Base-by-base conservation (phyloP, 768 basidiomycete species). In the Saitozyma sp. region DNA sequence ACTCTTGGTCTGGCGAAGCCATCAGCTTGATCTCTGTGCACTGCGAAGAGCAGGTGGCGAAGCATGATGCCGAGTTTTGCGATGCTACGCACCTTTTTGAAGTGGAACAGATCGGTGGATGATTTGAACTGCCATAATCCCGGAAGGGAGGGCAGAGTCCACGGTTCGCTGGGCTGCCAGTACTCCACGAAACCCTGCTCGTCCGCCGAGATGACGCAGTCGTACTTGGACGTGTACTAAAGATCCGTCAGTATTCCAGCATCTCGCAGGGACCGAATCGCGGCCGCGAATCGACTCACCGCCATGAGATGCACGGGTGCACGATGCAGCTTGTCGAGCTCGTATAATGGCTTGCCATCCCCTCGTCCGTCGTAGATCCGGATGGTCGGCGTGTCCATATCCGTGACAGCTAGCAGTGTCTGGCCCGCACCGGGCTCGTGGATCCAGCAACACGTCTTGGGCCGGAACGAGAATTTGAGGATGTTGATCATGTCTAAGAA, bases 401-500 rank as follows among this genome's bases (percentile, higher is more conserved):
- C 96, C 55, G 95, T 90, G 89, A 99, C 84, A 51, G 96, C 96
- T 11, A 99, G 83, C 11, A 99, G 77, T 16, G 88, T 88, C 74
- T 91, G 89, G 0, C 90, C 92, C 70, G 94, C 88, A 52, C 92
- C 92, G 19, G 89, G 85, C 62, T 83, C 84, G 79, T 99, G 96
- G 6, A 98, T 89, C 95, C 95, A 99, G 76, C 92, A 94, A 73
- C 92, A 95, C 10, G 91, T 84, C 65, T 88, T 88, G 9, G 96
- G 96, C 17, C 83, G 85, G 75, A 86, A 98, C 1, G 86, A 89
- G 54, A 99, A 83, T 75, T 92, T 91, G 64, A 99, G 85, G 80
- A 97, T 96, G 78, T 96, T 98, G 73, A 98, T 98, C 95, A 98
- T 97, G 78, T 99, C 95, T 97, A 69, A 8, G 45, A 39, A 14